Conservation (phyloP, 2,329 filamentous ascomycete species). For the Colletotrichum musae region DNA sequence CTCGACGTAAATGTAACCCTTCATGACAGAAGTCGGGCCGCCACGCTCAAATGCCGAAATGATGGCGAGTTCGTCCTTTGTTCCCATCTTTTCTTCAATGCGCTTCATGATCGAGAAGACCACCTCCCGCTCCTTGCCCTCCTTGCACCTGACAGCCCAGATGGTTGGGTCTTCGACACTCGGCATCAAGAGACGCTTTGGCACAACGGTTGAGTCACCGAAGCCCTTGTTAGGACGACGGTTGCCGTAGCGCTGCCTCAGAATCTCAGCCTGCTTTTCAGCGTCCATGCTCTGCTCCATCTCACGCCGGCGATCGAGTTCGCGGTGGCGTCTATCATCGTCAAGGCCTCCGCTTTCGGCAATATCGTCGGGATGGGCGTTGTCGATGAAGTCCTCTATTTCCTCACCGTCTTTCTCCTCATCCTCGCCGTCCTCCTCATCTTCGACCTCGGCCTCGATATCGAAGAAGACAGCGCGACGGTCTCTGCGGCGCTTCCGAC, state of each 20-base stretch:
- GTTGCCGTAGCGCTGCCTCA: conserved; percentile 90
- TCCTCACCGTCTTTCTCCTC: conserved; percentile 91
- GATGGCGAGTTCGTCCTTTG: conserved; percentile 86
- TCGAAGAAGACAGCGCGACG: conserved; percentile 91
- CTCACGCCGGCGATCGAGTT: conserved; percentile 93
- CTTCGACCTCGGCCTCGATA: conserved; percentile 98
- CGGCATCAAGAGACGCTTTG: conserved; percentile 88
- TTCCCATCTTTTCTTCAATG: conserved; percentile 83
- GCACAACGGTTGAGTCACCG: conserved; percentile 82
- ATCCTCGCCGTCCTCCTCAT: conserved; percentile 89
- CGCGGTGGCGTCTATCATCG: conserved; percentile 93
- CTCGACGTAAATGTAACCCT: conserved; percentile 96
- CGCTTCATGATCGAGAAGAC: conserved; percentile 91
- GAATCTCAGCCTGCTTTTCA: conserved; percentile 89
- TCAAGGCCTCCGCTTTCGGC: conserved; percentile 84
- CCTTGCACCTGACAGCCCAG: conserved; percentile 93
- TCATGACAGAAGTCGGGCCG: conserved; percentile 83
- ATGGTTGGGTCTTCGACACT: conserved; percentile 97
- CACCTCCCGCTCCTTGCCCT: conserved; percentile 95
- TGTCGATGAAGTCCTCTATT: conserved; percentile 86
- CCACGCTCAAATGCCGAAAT: conserved; percentile 94
- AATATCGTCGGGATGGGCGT: conserved; percentile 91
- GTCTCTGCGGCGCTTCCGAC: conserved; percentile 85
- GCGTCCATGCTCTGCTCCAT: conserved; percentile 90
- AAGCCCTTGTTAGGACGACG: conserved; percentile 75